These are phyloP conservation scores for Kernera saxatilis DNA, from an alignment of 345 rosid genomes.

Conservation along the genomic window DNA sequence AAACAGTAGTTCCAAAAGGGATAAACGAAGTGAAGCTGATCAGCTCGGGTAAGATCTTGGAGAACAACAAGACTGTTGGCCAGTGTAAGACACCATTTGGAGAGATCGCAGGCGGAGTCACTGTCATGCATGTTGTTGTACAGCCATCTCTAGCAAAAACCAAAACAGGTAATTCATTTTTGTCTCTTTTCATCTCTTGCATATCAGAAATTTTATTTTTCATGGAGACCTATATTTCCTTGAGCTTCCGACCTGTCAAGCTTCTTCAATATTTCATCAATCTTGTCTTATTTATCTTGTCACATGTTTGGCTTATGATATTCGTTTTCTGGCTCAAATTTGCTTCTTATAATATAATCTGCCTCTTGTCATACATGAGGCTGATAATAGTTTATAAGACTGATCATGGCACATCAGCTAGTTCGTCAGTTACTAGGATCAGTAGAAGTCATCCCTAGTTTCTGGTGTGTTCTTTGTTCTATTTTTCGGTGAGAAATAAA, in stretches of 20 bases:
- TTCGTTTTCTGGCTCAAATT: background rate
- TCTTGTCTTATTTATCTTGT: background rate
- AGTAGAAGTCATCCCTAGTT: background rate
- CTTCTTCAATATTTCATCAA: background rate
- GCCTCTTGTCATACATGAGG: background rate
- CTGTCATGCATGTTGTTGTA: slow-evolving; percentile 88
- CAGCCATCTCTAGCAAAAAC: slow-evolving; percentile 68
- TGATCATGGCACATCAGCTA: background rate
- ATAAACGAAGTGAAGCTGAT: slow-evolving; percentile 84
- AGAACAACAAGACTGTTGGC: slow-evolving; percentile 71
- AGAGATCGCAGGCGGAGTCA: slow-evolving; percentile 52
- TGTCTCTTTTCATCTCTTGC: background rate
- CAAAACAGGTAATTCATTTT: slow-evolving; percentile 46
- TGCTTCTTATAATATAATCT: background rate
- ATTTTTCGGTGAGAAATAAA: background rate
- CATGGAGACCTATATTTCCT: background rate
- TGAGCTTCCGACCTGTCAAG: background rate
- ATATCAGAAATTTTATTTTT: background rate
- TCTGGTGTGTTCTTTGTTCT: background rate
- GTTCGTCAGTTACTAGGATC: slow-evolving; percentile 1
- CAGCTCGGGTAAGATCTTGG: slow-evolving; percentile 83
- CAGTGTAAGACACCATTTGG: slow-evolving; percentile 79
- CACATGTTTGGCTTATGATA: background rate
- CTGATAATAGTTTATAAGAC: too few relatives aligned
- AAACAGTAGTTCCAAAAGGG: slow-evolving; percentile 63